phyloP scores from a whole-genome alignment of 2,329 filamentous ascomycete species.

The Pochonia chlamydosporia region DNA sequence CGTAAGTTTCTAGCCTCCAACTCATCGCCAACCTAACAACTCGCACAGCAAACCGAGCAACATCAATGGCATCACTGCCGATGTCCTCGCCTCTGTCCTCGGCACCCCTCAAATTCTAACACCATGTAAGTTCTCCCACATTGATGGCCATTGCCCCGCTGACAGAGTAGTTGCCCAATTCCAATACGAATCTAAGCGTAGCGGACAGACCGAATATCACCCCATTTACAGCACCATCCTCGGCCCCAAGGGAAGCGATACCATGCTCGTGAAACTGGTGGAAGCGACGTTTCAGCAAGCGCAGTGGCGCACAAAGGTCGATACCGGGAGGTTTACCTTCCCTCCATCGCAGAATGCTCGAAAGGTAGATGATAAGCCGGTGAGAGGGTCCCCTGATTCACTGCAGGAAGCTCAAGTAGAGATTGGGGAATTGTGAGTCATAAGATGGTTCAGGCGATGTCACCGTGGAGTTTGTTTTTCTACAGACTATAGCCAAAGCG shows the following conservation, averaged over 20 bases:
- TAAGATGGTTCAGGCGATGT: too few species aligned
- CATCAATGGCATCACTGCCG: slow-evolving; percentile 18
- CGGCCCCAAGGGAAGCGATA: slow-evolving; percentile 20
- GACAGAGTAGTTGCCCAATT: slow-evolving; percentile 21
- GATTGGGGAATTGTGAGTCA: neutral
- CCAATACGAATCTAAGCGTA: slow-evolving; percentile 24
- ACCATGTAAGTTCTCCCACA: slow-evolving; percentile 24
- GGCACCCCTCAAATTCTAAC: slow-evolving; percentile 24
- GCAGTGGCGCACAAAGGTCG: slow-evolving; percentile 21
- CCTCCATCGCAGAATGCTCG: slow-evolving; percentile 15
- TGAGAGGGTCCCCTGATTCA: neutral
- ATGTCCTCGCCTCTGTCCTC: slow-evolving; percentile 23
- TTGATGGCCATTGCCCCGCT: neutral
- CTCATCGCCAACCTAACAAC: neutral
- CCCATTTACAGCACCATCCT: slow-evolving; percentile 25
- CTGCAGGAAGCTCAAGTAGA: neutral
- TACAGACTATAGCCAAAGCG: too few species aligned
- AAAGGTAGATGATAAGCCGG: slow-evolving; percentile 8
- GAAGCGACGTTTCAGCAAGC: slow-evolving; percentile 21
- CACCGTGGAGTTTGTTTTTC: too few species aligned
- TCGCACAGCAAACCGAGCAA: slow-evolving; percentile 3
- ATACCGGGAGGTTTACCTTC: slow-evolving; percentile 22
- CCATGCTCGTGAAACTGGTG: slow-evolving; percentile 20
- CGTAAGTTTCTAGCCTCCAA: slow-evolving; percentile 1
- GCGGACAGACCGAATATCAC: slow-evolving; percentile 20